Conservation (phyloP, 23 red algal genomes). For the Agarophyton chilense region DNA sequence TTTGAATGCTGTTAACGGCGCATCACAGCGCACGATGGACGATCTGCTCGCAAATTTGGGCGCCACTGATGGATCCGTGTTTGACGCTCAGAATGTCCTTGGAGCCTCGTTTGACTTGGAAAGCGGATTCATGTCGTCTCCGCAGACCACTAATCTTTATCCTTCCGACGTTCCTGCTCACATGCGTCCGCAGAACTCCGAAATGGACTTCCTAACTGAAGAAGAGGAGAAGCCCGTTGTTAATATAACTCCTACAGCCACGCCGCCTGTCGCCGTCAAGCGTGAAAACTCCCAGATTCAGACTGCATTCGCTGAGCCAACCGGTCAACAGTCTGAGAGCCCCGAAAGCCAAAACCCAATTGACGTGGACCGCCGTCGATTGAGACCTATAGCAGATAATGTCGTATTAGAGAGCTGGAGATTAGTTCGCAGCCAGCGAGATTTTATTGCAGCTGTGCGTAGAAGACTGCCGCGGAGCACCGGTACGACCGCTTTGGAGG, state of each 20-base stretch:
- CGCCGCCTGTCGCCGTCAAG: not conserved
- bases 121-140: not conserved
- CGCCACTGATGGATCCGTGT: conserved; percentile 17
- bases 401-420: conserved; percentile 26
- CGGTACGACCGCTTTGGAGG: not conserved
- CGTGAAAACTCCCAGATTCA: not conserved
- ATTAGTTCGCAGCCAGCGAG: not conserved
- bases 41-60: conserved; percentile 36
- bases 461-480: not conserved
- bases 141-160: not conserved
- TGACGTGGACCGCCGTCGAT: not conserved
- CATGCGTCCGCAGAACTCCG: conserved; percentile 1
- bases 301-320: not conserved
- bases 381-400: not conserved
- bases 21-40: conserved; percentile 13
- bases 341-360: not conserved
- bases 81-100: conserved; percentile 4
- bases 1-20: not conserved
- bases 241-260: not conserved
- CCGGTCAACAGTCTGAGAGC: not conserved
- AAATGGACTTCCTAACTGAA: conserved; percentile 1
- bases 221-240: conserved; percentile 17
- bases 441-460: conserved; percentile 5
- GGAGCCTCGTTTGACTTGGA: conserved; percentile 18
- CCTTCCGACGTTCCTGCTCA: conserved; percentile 13